A percentile compares a stretch with the other conserved stretches of the same genome.
phyloP scores from a whole-genome alignment of 768 basidiomycete genomes.

The Clitopilus hobsonii region DNA sequence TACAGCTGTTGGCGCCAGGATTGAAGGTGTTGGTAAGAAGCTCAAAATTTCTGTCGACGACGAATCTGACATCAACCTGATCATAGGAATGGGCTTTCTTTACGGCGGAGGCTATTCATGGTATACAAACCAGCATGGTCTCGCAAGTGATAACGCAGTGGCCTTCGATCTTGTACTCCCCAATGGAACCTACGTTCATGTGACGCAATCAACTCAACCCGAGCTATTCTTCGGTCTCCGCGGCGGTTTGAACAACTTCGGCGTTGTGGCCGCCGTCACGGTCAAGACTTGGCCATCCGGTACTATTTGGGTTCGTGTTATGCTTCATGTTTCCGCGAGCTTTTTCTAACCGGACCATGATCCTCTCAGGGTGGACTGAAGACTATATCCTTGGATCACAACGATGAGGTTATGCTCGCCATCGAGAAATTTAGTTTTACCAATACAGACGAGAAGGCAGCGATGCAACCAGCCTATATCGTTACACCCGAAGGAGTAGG shows the following conservation, averaged over 20 bases:
- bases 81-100: conserved; percentile 51
- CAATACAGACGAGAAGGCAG: not conserved
- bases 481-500: not conserved
- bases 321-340: not conserved
- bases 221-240: conserved; percentile 39
- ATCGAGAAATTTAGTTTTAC: not conserved
- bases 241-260: conserved; percentile 11
- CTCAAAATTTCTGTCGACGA: not conserved
- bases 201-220: conserved; percentile 27
- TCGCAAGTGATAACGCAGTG: conserved; percentile 49
- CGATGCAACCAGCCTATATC: not conserved
- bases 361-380: not conserved
- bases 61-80: not conserved
- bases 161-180: conserved; percentile 56
- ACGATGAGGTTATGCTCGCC: not conserved
- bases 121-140: conserved; percentile 55
- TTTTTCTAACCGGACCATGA: not conserved
- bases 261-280: not conserved
- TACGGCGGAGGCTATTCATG: conserved; percentile 68
- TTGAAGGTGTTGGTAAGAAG: conserved; percentile 39
- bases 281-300: conserved; percentile 4
- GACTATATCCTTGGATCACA: not conserved
- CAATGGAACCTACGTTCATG: conserved; percentile 36
- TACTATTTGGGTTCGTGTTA: not conserved
- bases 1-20: conserved; percentile 55